A percentile compares a stretch with the other conserved stretches of the same genome.
phyloP scores from a whole-genome alignment of 148 eudicot genomes.

The Talinum fruticosum region DNA sequence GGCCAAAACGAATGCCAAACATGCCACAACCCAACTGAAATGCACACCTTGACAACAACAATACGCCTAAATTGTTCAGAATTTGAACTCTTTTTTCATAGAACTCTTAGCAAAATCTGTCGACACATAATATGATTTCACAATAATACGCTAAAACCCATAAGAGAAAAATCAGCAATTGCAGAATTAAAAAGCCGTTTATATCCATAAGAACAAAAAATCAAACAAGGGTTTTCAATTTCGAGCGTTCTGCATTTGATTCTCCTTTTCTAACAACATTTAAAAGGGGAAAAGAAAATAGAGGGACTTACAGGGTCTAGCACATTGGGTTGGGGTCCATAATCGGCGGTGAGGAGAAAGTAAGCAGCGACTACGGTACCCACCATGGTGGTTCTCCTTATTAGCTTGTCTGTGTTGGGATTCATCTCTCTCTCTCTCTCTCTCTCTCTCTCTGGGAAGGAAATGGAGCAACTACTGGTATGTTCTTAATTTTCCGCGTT shows the following conservation, averaged over 20 bases:
- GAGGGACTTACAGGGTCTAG: conserved; percentile 61
- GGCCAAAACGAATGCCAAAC: not conserved
- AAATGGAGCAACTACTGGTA: conserved; percentile 1
- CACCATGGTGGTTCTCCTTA: conserved; percentile 71
- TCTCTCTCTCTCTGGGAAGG: not conserved
- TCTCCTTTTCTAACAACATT: not conserved
- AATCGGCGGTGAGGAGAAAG: conserved; percentile 74
- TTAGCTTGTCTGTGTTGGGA: conserved; percentile 54
- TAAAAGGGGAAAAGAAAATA: not conserved
- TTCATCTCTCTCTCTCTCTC: conserved; percentile 36
- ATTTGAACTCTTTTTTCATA: not conserved
- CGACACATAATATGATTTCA: not conserved
- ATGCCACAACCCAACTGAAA: not conserved
- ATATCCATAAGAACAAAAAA: not conserved
- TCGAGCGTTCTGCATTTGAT: not conserved
- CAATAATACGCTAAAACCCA: not conserved
- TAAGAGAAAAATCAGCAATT: not conserved
- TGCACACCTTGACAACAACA: not conserved
- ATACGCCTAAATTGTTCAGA: not conserved
- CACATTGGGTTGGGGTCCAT: conserved; percentile 62
- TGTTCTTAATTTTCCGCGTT: too few species aligned
- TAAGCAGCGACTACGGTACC: conserved; percentile 60
- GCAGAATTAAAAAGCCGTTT: not conserved
- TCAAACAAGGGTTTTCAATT: not conserved
- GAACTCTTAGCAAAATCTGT: not conserved